These are phyloP conservation scores for Lachancea dasiensis DNA, from an alignment of 805 yeast species.

Conservation along the genomic window DNA sequence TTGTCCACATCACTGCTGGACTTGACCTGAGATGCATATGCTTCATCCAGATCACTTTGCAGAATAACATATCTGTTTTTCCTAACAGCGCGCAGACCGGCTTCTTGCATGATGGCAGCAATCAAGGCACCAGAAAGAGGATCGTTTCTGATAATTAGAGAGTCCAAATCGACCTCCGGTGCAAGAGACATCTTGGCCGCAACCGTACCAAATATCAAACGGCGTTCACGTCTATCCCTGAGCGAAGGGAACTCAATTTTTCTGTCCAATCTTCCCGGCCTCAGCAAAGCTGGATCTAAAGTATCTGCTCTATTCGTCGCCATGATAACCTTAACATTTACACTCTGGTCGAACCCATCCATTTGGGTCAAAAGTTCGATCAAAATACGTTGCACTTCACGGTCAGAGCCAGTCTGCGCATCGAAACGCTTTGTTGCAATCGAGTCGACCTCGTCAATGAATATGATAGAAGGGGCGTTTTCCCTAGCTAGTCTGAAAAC, in stretches of 20 bases:
- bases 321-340: conserved; percentile 97
- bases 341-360: conserved; percentile 97
- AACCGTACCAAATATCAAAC: conserved; percentile 90
- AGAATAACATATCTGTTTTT: conserved; percentile 95
- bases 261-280: conserved; percentile 98
- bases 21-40: conserved; percentile 94
- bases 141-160: conserved; percentile 90
- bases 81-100: conserved; percentile 97
- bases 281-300: conserved; percentile 92
- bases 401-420: conserved; percentile 99
- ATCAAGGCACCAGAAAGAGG: conserved; percentile 96
- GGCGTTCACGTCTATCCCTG: conserved; percentile 96
- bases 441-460: conserved; percentile 98
- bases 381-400: conserved; percentile 97
- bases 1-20: conserved; percentile 93
- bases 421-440: conserved; percentile 98
- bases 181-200: conserved; percentile 97
- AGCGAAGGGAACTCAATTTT: conserved; percentile 96
- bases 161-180: conserved; percentile 95
- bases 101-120: conserved; percentile 99
- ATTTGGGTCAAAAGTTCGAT: conserved; percentile 94
- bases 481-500: conserved; percentile 96
- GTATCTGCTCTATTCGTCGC: conserved; percentile 99
- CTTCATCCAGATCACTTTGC: conserved; percentile 96
- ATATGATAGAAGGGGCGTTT: conserved; percentile 93